Percentiles rank a stretch among this genome's conserved stretches.
phyloP scores from a whole-genome alignment of 192 early-diverging fungal genomes.

The Backusella luteola region DNA sequence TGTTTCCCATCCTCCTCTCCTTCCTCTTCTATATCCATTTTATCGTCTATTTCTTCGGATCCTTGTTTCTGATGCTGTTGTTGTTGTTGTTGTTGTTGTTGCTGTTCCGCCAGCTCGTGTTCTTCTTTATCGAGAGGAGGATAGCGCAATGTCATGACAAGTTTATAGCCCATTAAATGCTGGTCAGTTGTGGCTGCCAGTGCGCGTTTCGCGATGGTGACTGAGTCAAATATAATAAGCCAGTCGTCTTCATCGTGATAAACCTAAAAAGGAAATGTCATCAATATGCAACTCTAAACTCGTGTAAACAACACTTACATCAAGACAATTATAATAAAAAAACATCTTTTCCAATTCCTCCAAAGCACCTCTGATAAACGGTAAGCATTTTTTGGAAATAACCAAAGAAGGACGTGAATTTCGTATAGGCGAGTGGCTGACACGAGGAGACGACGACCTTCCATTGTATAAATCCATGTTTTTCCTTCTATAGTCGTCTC shows the following conservation, averaged over 20 bases:
- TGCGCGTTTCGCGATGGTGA: conserved; percentile 38
- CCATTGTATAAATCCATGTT: background rate
- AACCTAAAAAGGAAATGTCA: conserved; percentile 28
- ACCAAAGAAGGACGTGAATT: conserved; percentile 35
- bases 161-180: conserved; percentile 40
- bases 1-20: background rate
- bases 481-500: conserved; percentile 1
- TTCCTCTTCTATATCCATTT: background rate
- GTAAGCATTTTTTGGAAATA: conserved; percentile 46
- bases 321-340: conserved; percentile 44
- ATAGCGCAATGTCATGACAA: conserved; percentile 30
- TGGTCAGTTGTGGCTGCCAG: conserved; percentile 39
- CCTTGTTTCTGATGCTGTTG: conserved; percentile 5
- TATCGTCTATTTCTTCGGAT: background rate
- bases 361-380: conserved; percentile 43
- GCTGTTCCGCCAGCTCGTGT: background rate
- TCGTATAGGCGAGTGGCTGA: background rate
- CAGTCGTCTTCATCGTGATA: conserved; percentile 55
- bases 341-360: conserved; percentile 50
- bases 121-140: background rate
- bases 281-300: background rate
- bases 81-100: too few relatives aligned
- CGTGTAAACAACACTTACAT: conserved; percentile 30
- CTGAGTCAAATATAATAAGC: conserved; percentile 51
- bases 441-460: background rate